phyloP scores from a whole-genome alignment of 768 basidiomycete species.

The Rickenella mellea region DNA sequence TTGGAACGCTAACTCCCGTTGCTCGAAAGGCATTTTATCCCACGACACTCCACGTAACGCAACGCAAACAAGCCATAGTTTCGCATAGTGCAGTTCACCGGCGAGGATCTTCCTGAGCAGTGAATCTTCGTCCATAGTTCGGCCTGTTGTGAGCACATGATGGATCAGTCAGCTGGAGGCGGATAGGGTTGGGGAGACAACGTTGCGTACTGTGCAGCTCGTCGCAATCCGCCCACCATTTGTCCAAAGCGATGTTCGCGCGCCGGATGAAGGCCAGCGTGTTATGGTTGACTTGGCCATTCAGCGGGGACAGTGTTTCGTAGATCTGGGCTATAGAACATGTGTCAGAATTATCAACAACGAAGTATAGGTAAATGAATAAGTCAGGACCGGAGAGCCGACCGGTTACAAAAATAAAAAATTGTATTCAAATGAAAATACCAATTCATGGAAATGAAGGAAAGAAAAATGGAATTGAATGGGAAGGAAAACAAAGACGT shows the following conservation, averaged over 20 bases:
- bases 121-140: slow-evolving; percentile 77
- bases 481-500: no score
- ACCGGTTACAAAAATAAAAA: background rate
- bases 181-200: background rate
- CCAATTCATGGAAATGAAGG: background rate
- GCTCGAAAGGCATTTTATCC: slow-evolving; percentile 96
- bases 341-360: no score
- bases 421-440: background rate
- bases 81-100: slow-evolving; percentile 86
- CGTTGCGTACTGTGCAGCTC: slow-evolving; percentile 59
- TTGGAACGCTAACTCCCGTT: slow-evolving; percentile 89
- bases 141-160: slow-evolving; percentile 34
- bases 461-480: background rate
- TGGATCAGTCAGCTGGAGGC: slow-evolving; percentile 1
- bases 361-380: no score
- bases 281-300: slow-evolving; percentile 78
- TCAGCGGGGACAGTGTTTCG: slow-evolving; percentile 78
- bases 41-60: slow-evolving; percentile 85
- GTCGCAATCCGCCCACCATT: slow-evolving; percentile 88
- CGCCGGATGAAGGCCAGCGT: slow-evolving; percentile 83
- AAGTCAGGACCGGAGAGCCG: no score
- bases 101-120: slow-evolving; percentile 81
- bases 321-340: slow-evolving; percentile 72
- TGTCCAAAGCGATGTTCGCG: slow-evolving; percentile 77
- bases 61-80: slow-evolving; percentile 91